Evolutionary conservation across 345 rosid genomes (phyloP), one percentile per base, ranked within the genome.

Genomic region (Linum tenue): DNA sequence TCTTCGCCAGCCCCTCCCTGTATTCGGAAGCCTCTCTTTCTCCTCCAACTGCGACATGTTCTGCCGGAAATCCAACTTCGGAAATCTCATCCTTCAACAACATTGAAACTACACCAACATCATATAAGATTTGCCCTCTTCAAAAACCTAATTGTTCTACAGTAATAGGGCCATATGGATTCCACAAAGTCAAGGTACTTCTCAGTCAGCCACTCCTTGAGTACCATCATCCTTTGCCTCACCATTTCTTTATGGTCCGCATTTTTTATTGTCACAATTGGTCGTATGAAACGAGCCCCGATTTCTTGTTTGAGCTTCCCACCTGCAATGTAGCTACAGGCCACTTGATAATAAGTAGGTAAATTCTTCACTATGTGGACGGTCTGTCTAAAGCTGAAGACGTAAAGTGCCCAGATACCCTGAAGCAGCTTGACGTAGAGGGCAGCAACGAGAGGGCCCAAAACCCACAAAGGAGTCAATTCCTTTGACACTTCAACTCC

Each of bases 81-180:
- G 37, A 11, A 11, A 60, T 48, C 31, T 39, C 55, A 6, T 55
- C 17, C 60, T 38, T 36, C 22, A 4, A 53, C 68, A 15, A 58
- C 35, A 48, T 12, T 48, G 31, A 22, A 12, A 1, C 2, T 15
- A 1, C 9, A 9, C 53, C 9, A 48, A 48, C 53, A 9, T 48
- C 53, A 48, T 48, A 92, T 81, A 64, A 92, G 76, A 76, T 89
- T 86, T 66, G 96, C 96, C 82, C 85, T 92, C 81, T 92, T 92
- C 36, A 92, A 81, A 76, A 90, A 92, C 75, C 98, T 82, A 80
- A 92, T 83, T 48, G 97, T 86, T 78, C 94, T 80, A 79, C 98
- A 92, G 77, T 92, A 90, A 76, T 76, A 79, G n/a, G 97, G 97
- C 97, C 98, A 92, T 75, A 92, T 70, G 37, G 89, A 86, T 69